These are phyloP conservation scores for sunflower (Helianthus annuus) DNA, from an alignment of 129 eudicot genomes.

Conservation along the genomic window HanXRQr2.0-SUNRISE NC_035442.2:113075381-113075880, in stretches of 20 bases:
- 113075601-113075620: slow-evolving; percentile 61
- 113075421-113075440: slow-evolving; percentile 39
- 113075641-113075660: neutral
- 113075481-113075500: slow-evolving; percentile 42
- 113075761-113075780: slow-evolving; percentile 13
- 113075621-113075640: neutral
- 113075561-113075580: slow-evolving; percentile 58
- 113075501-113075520: slow-evolving; percentile 38
- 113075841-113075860: too few relatives aligned
- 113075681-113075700: neutral
- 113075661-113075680: slow-evolving; percentile 1
- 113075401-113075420: slow-evolving; percentile 45
- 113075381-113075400: slow-evolving; percentile 41
- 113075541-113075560: slow-evolving; percentile 65
- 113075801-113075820: slow-evolving; percentile 14
- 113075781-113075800: slow-evolving; percentile 19
- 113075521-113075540: slow-evolving; percentile 26
- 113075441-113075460: slow-evolving; percentile 31
- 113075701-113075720: neutral
- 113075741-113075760: neutral
- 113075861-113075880: too few relatives aligned
- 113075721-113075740: slow-evolving; percentile 22
- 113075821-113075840: too few relatives aligned
- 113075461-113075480: slow-evolving; percentile 36
- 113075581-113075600: slow-evolving; percentile 88